Evolutionary conservation across 2,329 filamentous ascomycete genomes (phyloP), one percentile per base, ranked within the genome.

Genomic region (Paraphaeosphaeria minitans): DNA sequence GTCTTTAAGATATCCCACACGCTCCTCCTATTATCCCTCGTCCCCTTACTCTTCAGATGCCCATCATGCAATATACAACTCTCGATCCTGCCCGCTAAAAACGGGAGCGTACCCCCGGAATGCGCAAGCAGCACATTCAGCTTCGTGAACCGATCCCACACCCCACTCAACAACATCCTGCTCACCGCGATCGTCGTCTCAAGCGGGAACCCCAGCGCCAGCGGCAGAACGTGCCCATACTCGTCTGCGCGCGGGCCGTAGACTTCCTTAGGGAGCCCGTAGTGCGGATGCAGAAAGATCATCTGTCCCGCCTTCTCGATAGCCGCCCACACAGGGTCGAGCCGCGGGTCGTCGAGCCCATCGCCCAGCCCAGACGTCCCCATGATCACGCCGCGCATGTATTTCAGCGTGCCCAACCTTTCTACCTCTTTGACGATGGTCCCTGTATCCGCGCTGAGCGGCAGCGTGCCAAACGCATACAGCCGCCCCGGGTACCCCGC

Each of bases 121-220:
- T 97, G 93, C 0, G 93, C 93, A 4, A 97, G 81, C 55, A 97
- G 81, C 70, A 97, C 87, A 22, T 86, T 83, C 61, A 97, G 77
- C 9, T 81, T 79, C 0, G 84, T 85, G 46, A 92, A 89, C 10
- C 85, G 82, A 74, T 96, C 92, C 75, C 95, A 97, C 0, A 96
- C 90, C 0, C 92, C 91, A 0, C 89, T 85, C n/a, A 97, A 81
- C 55, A 92, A 88, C 92, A 97, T 96, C 48, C 93, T 83, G 4
- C 91, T 87, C 2, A 97, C 88, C 0, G 93, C 92, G 66, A 97
- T 94, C 1, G 93, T 97, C 0, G 93, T 97, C 78, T 97, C 93
- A 65, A 97, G 85, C 0, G 93, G 93, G 73, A 97, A 97, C 0
- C 93, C 93, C 3, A 97, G 80, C 0, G 92, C 91, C 0, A 97